Percentiles rank a stretch among this genome's conserved stretches.
phyloP scores from a whole-genome alignment of 768 basidiomycete species.

The Lactarius indigo region DNA sequence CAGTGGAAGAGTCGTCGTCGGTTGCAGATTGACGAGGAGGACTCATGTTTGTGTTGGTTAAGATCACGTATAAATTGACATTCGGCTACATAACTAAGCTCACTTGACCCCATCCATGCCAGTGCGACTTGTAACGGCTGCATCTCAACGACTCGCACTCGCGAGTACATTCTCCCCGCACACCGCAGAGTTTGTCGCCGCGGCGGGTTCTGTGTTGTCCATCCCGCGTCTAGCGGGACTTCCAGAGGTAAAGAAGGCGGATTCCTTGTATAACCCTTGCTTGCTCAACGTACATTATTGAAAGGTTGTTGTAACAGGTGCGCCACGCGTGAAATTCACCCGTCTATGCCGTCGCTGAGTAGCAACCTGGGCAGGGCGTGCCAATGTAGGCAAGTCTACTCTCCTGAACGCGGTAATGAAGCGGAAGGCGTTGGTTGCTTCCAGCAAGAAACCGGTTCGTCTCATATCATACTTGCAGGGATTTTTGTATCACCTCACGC shows the following conservation, averaged over 20 bases:
- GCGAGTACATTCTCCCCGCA: slow-evolving; percentile 1
- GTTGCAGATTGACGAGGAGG: slow-evolving; percentile 11
- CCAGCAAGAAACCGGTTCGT: slow-evolving; percentile 70
- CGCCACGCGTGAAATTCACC: neutral
- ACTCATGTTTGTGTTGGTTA: neutral
- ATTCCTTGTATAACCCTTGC: neutral
- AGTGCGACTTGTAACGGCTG: neutral
- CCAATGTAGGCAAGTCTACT: slow-evolving; percentile 76
- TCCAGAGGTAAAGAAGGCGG: slow-evolving; percentile 24
- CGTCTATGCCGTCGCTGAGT: slow-evolving; percentile 6
- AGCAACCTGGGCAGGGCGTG: slow-evolving; percentile 49
- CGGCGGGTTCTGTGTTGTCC: slow-evolving; percentile 17
- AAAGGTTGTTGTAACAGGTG: slow-evolving; percentile 27
- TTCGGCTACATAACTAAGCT: neutral
- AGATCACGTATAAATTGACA: neutral
- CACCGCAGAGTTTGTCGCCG: slow-evolving; percentile 26
- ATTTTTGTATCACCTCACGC: neutral
- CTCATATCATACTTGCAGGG: neutral
- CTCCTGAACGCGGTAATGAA: slow-evolving; percentile 67
- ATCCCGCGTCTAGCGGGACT: slow-evolving; percentile 24
- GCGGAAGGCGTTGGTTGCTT: slow-evolving; percentile 51
- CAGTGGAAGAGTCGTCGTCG: slow-evolving; percentile 45
- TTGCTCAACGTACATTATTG: neutral
- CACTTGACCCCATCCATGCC: neutral
- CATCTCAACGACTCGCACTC: slow-evolving; percentile 4